Percentiles rank a stretch among this genome's conserved stretches.
Evolutionary conservation across 805 yeast genomes (phyloP).

Genomic region (Candida pseudoglaebosa): DNA sequence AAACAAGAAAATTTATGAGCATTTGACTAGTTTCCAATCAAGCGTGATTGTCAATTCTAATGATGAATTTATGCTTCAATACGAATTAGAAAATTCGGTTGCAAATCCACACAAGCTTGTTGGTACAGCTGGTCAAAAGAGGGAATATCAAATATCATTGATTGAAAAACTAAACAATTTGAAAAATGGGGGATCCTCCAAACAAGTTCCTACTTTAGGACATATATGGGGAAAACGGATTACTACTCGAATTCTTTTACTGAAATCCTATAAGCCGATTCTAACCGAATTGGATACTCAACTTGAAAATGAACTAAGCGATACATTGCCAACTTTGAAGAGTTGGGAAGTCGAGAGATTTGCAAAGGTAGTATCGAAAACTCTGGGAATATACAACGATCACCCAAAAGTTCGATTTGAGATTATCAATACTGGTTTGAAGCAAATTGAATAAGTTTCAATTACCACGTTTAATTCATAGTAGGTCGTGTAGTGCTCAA

Average conservation of each 20-base stretch:
- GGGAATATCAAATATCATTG: constrained; percentile 6
- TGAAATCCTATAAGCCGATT: constrained; percentile 26
- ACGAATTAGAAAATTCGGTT: constrained; percentile 8
- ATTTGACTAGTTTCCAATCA: constrained; percentile 7
- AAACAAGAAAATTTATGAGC: constrained; percentile 21
- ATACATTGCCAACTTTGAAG: constrained; percentile 10
- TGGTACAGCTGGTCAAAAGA: neutral
- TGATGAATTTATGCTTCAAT: constrained; percentile 5
- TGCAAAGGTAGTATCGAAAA: constrained; percentile 17
- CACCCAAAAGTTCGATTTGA: constrained; percentile 14
- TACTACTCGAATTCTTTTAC: constrained; percentile 20
- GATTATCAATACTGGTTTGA: constrained; percentile 15
- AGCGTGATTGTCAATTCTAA: constrained; percentile 5
- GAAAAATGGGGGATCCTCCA: constrained; percentile 13
- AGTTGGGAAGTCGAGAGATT: constrained; percentile 28
- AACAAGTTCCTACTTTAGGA: constrained; percentile 29
- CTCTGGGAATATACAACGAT: constrained; percentile 5
- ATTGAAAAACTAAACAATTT: constrained; percentile 10
- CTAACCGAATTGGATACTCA: neutral
- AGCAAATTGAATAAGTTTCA: constrained; percentile 7
- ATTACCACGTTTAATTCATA: too few species aligned
- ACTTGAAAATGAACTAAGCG: neutral
- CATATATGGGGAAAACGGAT: constrained; percentile 29
- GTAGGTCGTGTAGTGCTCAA: too few species aligned
- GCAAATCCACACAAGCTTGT: neutral